Base-by-base conservation (phyloP, 2,329 filamentous ascomycete species). In the Penicillium glabrum region DNA sequence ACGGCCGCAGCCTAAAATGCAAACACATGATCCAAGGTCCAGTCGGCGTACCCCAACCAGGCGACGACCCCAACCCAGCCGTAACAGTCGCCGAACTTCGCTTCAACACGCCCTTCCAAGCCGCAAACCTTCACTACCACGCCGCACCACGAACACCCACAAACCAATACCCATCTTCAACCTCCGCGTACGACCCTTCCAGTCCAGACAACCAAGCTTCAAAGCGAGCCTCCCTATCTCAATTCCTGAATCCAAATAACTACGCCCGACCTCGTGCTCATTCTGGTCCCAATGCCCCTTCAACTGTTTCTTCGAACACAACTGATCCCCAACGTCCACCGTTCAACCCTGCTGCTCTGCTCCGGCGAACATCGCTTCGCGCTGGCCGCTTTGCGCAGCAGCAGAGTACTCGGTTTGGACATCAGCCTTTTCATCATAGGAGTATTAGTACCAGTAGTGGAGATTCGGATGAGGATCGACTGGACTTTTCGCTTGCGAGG, bases 31-130 rank as follows among this genome's bases (percentile, higher is more conserved):
- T 92, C 2, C 81, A 71, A 5, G 68, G 71, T 31, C 71, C 66
- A 21, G 58, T 63, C 21, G 66, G 70, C 21, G 58, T 63, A 2
- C 53, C 61, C 35, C 46, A 52, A 49, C 51, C 54, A 13, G 55
- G 59, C 14, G 58, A 43, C 47, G 60, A 66, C n/a, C 45, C 51
- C 39, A 66, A 66, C 16, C 66, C 79, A 58, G 67, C 80, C 66
- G 78, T 82, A 58, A 75, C 79, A 1, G 84, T 96, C 26, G 96
- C 91, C 72, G 93, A 97, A 73, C 79, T 98, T 57, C 86, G 93
- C 19, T 97, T 96, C 80, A 96, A 96, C 70, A 83, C 96, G 0
- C 92, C 91, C 1, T 84, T 82, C 48, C 73, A 80, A 68, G 63
- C 71, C 14, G 64, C 70, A 54, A 69, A 69, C 49, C 61, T 72